Evolutionary conservation across 2,329 filamentous ascomycete species (phyloP).

Genomic region (Helotiales sp.): DNA sequence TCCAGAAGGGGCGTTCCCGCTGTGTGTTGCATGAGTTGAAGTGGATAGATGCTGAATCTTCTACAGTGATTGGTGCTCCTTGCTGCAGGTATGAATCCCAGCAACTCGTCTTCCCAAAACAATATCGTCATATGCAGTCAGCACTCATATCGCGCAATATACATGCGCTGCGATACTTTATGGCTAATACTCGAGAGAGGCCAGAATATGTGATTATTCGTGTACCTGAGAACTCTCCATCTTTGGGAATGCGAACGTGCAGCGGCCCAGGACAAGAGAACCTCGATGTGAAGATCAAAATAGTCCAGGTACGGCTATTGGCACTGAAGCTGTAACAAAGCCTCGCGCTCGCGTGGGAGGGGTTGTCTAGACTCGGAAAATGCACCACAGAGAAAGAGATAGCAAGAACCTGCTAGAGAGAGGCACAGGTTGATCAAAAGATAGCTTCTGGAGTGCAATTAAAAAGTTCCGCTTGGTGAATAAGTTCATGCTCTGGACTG

Average conservation of each 20-base stretch:
- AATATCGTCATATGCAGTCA: slow-evolving; percentile 1
- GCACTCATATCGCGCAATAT: background rate
- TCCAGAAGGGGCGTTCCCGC: background rate
- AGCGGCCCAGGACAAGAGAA: background rate
- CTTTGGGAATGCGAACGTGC: background rate
- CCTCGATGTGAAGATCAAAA: background rate
- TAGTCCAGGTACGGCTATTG: background rate
- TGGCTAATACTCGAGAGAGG: background rate
- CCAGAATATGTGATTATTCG: background rate
- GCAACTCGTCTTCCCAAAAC: slow-evolving; percentile 1
- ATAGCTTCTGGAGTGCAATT: no score
- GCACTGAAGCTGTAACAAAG: background rate
- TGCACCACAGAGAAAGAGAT: background rate
- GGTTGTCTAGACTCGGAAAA: background rate
- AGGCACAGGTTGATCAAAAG: background rate
- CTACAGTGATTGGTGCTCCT: background rate
- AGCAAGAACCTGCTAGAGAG: background rate
- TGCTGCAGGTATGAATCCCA: background rate
- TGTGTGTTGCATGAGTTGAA: background rate
- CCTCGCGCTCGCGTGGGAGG: background rate
- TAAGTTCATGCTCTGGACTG: no score
- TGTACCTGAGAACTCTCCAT: background rate
- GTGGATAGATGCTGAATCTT: background rate
- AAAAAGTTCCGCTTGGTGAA: no score
- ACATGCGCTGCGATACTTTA: background rate